phyloP scores from a whole-genome alignment of 306 rosid species.

The Crotalaria pallida region DNA sequence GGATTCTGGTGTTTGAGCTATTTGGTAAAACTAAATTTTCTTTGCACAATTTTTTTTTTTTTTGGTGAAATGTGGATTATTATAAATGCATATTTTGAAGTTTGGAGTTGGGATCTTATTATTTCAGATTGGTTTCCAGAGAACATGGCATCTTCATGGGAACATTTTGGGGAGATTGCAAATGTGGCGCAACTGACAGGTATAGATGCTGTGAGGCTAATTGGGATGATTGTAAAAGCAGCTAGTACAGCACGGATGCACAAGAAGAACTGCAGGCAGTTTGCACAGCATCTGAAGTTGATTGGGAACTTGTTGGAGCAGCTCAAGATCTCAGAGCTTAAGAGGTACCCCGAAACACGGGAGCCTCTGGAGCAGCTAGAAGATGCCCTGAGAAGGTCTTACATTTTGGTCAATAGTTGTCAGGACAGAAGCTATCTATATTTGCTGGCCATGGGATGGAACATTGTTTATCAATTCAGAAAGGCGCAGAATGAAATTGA shows the following conservation, averaged over 20 bases:
- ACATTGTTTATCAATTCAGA: slow-evolving; percentile 90
- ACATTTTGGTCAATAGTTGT: slow-evolving; percentile 80
- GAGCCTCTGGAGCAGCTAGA: slow-evolving; percentile 99
- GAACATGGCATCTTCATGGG: slow-evolving; percentile 76
- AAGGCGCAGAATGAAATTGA: slow-evolving; percentile 95
- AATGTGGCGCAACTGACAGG: slow-evolving; percentile 90
- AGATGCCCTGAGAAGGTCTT: slow-evolving; percentile 90
- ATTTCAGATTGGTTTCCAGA: slow-evolving; percentile 24
- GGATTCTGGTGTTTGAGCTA: too few relatives aligned
- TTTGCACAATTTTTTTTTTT: not conserved
- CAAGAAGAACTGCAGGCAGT: slow-evolving; percentile 91
- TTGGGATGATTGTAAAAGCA: slow-evolving; percentile 86
- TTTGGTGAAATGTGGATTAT: not conserved
- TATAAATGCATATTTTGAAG: not conserved
- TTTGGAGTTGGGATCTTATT: slow-evolving; percentile 9
- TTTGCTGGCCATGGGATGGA: slow-evolving; percentile 98
- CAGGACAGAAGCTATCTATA: slow-evolving; percentile 89
- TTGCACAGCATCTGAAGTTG: slow-evolving; percentile 85
- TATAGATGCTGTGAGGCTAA: slow-evolving; percentile 71
- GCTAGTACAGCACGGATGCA: slow-evolving; percentile 92
- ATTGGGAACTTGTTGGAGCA: slow-evolving; percentile 91
- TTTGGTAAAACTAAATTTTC: not conserved
- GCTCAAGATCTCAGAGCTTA: slow-evolving; percentile 94
- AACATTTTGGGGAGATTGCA: slow-evolving; percentile 74
- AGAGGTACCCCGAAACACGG: slow-evolving; percentile 76